Evolutionary conservation across 208 protist genomes (phyloP).

Genomic region (Phytomonas sp.): DNA sequence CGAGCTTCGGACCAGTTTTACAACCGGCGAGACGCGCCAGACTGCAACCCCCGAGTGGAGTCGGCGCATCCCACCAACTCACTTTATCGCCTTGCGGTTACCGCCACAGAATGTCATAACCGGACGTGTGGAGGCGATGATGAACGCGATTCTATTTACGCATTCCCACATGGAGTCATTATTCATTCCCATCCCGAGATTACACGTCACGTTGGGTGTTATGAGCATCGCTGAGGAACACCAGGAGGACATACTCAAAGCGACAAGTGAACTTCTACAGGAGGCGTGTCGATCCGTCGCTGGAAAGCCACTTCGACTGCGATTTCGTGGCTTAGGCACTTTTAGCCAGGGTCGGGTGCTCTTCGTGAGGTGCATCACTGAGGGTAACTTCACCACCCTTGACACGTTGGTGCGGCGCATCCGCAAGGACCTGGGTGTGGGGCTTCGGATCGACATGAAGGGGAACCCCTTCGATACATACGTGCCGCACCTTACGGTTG

Average conservation of each 20-base stretch:
- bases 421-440: conserved; percentile 34
- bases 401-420: conserved; percentile 48
- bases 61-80: conserved; percentile 43
- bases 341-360: conserved; percentile 73
- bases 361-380: conserved; percentile 52
- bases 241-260: background rate
- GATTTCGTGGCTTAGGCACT: conserved; percentile 76
- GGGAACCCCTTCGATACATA: conserved; percentile 86
- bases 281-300: conserved; percentile 26
- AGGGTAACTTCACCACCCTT: conserved; percentile 54
- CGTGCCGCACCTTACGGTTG: conserved; percentile 82
- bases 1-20: conserved; percentile 67
- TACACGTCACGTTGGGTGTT: conserved; percentile 84
- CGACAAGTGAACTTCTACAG: conserved; percentile 30
- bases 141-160: conserved; percentile 59
- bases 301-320: conserved; percentile 48
- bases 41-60: conserved; percentile 59
- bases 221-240: conserved; percentile 28
- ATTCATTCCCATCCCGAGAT: conserved; percentile 47
- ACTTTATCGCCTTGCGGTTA: conserved; percentile 78
- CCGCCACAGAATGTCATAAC: conserved; percentile 44
- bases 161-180: conserved; percentile 41
- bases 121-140: conserved; percentile 61
- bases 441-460: conserved; percentile 67
- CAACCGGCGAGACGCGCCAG: conserved; percentile 71